phyloP scores from a whole-genome alignment of 2,329 filamentous ascomycete species.

The Apiospora hydei region DNA sequence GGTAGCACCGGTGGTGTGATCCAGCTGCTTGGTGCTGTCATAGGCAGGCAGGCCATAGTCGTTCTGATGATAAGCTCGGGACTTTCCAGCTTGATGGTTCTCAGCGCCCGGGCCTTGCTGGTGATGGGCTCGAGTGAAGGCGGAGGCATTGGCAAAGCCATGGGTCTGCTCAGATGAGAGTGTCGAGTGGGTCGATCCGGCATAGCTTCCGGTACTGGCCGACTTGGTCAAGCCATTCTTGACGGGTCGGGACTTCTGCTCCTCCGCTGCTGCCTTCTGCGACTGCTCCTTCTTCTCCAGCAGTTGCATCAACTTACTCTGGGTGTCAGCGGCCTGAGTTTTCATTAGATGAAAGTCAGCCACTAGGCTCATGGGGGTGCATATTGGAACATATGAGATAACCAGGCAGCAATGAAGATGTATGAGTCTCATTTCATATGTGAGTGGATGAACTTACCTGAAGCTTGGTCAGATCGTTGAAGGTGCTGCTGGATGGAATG shows the following conservation, averaged over 20 bases:
- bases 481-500: conserved; percentile 5
- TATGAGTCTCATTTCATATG: neutral
- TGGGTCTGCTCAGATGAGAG: neutral
- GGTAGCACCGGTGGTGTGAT: neutral
- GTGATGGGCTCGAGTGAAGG: neutral
- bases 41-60: neutral
- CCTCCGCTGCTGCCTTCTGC: neutral
- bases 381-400: neutral
- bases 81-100: neutral
- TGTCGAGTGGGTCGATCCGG: neutral
- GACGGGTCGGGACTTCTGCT: neutral
- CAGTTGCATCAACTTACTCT: neutral
- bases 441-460: neutral
- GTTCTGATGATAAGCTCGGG: neutral
- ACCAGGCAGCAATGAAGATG: neutral
- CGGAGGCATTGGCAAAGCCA: neutral
- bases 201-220: neutral
- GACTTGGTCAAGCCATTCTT: neutral
- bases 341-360: neutral
- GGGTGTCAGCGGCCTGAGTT: neutral
- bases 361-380: neutral
- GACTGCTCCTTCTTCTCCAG: neutral
- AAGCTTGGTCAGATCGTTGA: conserved; percentile 7
- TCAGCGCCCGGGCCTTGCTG: neutral
- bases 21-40: too few relatives aligned